These are phyloP conservation scores for Rhizopus microsporus DNA, from an alignment of 371 early-diverging fungal species.

Conservation along the genomic window DNA sequence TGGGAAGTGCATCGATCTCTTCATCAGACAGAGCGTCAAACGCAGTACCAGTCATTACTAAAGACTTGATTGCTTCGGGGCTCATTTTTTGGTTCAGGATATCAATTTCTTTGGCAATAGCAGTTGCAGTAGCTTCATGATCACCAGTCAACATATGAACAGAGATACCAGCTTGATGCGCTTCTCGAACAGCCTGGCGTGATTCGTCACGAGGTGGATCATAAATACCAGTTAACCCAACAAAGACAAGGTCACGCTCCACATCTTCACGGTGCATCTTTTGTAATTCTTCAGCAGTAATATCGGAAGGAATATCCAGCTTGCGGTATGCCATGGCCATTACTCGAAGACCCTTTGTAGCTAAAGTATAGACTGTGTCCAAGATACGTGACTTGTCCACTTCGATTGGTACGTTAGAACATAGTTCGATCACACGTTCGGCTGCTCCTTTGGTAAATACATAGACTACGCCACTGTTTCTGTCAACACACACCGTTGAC, in stretches of 20 bases:
- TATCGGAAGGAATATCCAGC: slow-evolving; percentile 28
- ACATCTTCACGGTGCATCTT: slow-evolving; percentile 50
- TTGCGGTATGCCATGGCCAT: slow-evolving; percentile 66
- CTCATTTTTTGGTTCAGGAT: slow-evolving; percentile 62
- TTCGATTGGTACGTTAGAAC: slow-evolving; percentile 37
- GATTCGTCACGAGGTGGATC: slow-evolving; percentile 87
- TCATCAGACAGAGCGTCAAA: slow-evolving; percentile 85
- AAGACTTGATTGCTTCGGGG: slow-evolving; percentile 46
- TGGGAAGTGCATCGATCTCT: slow-evolving; percentile 68
- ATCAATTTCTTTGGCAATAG: slow-evolving; percentile 90
- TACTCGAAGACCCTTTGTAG: slow-evolving; percentile 53
- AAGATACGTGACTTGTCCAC: slow-evolving; percentile 20
- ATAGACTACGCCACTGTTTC: slow-evolving; percentile 15
- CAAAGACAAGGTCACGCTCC: slow-evolving; percentile 73
- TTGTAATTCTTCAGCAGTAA: slow-evolving; percentile 33
- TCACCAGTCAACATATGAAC: slow-evolving; percentile 96
- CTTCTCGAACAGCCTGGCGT: slow-evolving; percentile 75
- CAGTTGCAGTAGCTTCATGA: slow-evolving; percentile 86
- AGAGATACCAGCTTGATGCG: slow-evolving; percentile 87
- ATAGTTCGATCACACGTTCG: slow-evolving; percentile 66
- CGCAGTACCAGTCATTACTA: slow-evolving; percentile 82
- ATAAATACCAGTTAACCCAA: slow-evolving; percentile 89
- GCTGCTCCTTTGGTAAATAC: slow-evolving; percentile 72
- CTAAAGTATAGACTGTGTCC: slow-evolving; percentile 26
- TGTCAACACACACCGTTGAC: slow-evolving; percentile 46